phyloP scores from a whole-genome alignment of 2,329 filamentous ascomycete species.

The Arthroderma sp. region DNA sequence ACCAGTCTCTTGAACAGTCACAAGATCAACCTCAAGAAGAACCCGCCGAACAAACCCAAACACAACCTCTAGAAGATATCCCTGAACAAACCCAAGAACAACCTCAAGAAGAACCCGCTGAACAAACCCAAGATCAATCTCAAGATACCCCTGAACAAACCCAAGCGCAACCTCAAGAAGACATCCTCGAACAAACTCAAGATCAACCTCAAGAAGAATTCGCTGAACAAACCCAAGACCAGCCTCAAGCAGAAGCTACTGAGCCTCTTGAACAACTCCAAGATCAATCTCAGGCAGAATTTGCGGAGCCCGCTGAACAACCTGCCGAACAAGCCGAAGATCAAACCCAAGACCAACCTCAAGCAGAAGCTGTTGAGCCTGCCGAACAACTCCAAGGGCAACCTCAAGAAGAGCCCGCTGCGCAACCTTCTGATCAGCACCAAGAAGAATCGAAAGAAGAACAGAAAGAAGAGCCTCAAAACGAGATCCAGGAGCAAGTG shows the following conservation, averaged over 20 bases:
- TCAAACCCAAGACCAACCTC: not conserved
- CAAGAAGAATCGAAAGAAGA: not conserved
- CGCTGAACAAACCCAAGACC: not conserved
- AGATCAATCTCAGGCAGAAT: not conserved
- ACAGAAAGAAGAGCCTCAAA: not conserved
- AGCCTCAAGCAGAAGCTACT: not conserved
- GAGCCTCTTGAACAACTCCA: not conserved
- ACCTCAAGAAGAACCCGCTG: slow-evolving; percentile 2
- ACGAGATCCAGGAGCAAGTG: too few species aligned
- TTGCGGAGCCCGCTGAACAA: not conserved
- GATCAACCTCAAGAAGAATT: not conserved
- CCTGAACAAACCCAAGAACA: slow-evolving; percentile 1
- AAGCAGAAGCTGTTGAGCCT: not conserved
- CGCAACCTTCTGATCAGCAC: not conserved
- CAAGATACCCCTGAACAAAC: not conserved
- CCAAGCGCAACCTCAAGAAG: not conserved
- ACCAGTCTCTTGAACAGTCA: too few species aligned
- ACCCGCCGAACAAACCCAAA: not conserved
- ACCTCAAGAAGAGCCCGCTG: not conserved
- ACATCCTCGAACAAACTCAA: not conserved
- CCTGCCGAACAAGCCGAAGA: not conserved
- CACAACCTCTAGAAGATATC: not conserved
- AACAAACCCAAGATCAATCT: not conserved
- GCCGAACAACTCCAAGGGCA: not conserved
- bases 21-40: too few species aligned